Percentiles rank a stretch among this genome's conserved stretches.
Conservation (phyloP, 2,329 filamentous ascomycete species). For the Bretziella fagacearum region DNA sequence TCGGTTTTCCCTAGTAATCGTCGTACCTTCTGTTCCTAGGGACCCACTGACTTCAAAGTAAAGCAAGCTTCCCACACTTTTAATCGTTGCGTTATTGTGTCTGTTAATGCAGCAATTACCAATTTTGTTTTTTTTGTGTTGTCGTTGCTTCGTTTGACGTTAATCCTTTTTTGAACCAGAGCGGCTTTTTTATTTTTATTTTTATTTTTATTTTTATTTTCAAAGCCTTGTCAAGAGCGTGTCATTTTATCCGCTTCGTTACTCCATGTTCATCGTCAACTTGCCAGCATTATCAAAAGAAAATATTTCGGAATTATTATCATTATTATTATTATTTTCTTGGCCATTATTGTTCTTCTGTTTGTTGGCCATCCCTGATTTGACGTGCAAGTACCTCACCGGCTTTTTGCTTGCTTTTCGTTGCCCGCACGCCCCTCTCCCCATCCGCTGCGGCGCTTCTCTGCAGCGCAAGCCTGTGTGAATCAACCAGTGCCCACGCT, state of each 20-base stretch:
- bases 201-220: too few relatives aligned
- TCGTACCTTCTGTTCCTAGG: not conserved
- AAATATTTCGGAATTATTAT: not conserved
- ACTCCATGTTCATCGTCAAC: not conserved
- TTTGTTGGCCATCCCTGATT: not conserved
- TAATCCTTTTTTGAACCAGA: not conserved
- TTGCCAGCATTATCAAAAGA: too few relatives aligned
- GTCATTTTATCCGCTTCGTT: not conserved
- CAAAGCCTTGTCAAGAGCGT: not conserved
- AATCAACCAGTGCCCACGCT: not conserved
- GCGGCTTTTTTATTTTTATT: too few relatives aligned
- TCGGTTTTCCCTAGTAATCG: not conserved
- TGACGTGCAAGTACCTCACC: not conserved
- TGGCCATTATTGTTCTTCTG: not conserved
- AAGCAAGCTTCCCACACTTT: not conserved
- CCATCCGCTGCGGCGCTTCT: not conserved
- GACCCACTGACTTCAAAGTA: slow-evolving; percentile 3
- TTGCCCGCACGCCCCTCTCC: not conserved
- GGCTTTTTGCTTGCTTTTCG: not conserved
- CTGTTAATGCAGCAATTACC: not conserved
- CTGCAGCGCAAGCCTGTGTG: not conserved
- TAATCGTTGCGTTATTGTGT: not conserved
- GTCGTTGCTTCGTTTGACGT: not conserved
- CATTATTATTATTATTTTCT: not conserved
- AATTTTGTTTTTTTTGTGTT: not conserved